Evolutionary conservation across 345 rosid genomes (phyloP).

Genomic region (Pugionium dolabratum): DNA sequence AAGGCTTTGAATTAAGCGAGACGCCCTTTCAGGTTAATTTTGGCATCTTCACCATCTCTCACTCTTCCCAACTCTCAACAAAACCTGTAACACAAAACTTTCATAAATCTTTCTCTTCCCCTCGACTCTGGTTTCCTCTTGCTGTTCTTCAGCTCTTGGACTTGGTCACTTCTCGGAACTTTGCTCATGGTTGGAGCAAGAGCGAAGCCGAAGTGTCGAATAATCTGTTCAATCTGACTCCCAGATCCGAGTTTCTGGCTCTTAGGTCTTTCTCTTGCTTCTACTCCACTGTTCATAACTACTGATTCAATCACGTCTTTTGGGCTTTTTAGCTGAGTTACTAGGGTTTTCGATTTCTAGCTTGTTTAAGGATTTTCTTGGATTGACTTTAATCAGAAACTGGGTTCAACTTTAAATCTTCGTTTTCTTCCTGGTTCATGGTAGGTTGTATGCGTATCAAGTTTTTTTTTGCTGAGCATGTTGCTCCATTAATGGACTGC

Average conservation of each 20-base stretch:
- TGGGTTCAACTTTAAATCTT: constrained; percentile 11
- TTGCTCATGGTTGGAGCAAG: constrained; percentile 17
- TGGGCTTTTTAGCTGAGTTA: constrained; percentile 1
- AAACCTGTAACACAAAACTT: constrained; percentile 8
- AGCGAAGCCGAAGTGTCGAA: not conserved
- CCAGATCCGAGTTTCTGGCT: constrained; percentile 36
- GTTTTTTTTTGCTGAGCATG: constrained; percentile 40
- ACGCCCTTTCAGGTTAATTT: constrained; percentile 22
- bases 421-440: constrained; percentile 23
- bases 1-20: constrained; percentile 26
- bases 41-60: constrained; percentile 36
- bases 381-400: constrained; percentile 28
- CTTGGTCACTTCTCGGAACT: constrained; percentile 5
- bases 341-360: constrained; percentile 29
- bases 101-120: constrained; percentile 7
- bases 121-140: constrained; percentile 5
- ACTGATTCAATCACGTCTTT: not conserved
- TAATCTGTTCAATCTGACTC: constrained; percentile 27
- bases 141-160: constrained; percentile 15
- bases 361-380: not conserved
- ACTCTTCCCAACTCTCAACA: constrained; percentile 38
- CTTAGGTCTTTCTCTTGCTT: constrained; percentile 23
- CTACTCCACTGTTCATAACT: not conserved
- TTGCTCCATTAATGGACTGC: constrained; percentile 56
- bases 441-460: constrained; percentile 26